Percentiles rank a stretch among this genome's conserved stretches.
Conservation (phyloP, 495 filamentous ascomycete species). For the Tuber melanosporum region DNA sequence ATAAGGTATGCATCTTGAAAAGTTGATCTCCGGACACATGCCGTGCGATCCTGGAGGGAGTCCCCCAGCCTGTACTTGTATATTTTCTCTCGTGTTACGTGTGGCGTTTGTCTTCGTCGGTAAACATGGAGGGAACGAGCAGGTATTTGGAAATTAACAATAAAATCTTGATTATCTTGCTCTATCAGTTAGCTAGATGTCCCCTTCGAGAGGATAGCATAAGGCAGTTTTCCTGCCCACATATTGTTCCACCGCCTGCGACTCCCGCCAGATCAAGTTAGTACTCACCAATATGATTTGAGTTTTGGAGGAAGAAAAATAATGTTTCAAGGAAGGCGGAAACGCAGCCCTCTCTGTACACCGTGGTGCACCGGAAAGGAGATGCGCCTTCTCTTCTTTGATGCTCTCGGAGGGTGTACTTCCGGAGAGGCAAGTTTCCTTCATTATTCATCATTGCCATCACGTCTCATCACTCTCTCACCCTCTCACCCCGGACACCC, state of each 20-base stretch:
- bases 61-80: too few species aligned
- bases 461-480: not conserved
- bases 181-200: too few species aligned
- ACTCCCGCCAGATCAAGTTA: not conserved
- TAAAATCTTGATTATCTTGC: too few species aligned
- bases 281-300: not conserved
- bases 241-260: not conserved
- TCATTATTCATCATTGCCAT: not conserved
- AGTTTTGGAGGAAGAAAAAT: not conserved
- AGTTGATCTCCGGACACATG: too few species aligned
- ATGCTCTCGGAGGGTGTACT: not conserved
- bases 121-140: not conserved
- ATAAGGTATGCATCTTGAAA: too few species aligned
- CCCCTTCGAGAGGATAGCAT: not conserved
- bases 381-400: not conserved
- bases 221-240: not conserved
- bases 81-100: too few species aligned
- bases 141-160: too few species aligned
- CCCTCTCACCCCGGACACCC: not conserved
- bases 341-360: not conserved
- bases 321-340: too few species aligned
- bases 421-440: not conserved
- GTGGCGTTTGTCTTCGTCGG: too few species aligned
- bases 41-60: too few species aligned
- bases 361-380: not conserved